These are phyloP conservation scores for Tricladium varicosporioides DNA, from an alignment of 2,329 filamentous ascomycete species.

Conservation along the genomic window DNA sequence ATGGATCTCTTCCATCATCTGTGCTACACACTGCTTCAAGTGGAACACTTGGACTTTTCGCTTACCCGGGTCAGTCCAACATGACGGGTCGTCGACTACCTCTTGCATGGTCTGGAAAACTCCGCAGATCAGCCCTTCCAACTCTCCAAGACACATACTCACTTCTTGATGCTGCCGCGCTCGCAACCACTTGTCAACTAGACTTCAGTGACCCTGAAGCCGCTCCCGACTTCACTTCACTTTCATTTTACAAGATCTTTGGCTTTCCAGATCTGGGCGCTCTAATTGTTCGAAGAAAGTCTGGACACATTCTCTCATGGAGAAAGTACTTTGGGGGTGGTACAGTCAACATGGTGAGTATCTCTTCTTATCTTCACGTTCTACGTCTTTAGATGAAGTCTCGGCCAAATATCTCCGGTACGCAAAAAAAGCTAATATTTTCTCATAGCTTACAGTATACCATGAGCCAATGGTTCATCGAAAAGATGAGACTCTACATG, in stretches of 20 bases:
- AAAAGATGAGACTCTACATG: conserved; percentile 71
- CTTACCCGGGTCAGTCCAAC: conserved; percentile 73
- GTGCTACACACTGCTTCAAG: conserved; percentile 25
- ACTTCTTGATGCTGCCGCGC: conserved; percentile 81
- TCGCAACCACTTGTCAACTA: conserved; percentile 73
- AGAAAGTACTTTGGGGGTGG: conserved; percentile 89
- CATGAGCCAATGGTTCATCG: conserved; percentile 78
- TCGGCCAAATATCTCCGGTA: too few relatives aligned
- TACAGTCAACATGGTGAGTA: conserved; percentile 70
- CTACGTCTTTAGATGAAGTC: too few relatives aligned
- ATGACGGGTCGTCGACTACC: conserved; percentile 65
- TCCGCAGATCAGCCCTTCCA: conserved; percentile 38
- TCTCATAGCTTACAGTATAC: conserved; percentile 63
- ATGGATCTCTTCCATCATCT: conserved; percentile 24
- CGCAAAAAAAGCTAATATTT: neutral
- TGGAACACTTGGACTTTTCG: conserved; percentile 54
- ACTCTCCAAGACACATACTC: conserved; percentile 51
- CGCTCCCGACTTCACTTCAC: conserved; percentile 77
- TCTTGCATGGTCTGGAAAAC: conserved; percentile 59
- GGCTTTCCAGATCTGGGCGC: conserved; percentile 89
- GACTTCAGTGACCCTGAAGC: conserved; percentile 60
- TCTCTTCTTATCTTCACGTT: too few relatives aligned
- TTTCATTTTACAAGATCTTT: conserved; percentile 95
- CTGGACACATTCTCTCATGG: conserved; percentile 59
- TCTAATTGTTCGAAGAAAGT: conserved; percentile 72